These are phyloP conservation scores for Adiantum capillusveneris DNA, from an alignment of 75 land plant genomes.

Conservation along the genomic window DNA sequence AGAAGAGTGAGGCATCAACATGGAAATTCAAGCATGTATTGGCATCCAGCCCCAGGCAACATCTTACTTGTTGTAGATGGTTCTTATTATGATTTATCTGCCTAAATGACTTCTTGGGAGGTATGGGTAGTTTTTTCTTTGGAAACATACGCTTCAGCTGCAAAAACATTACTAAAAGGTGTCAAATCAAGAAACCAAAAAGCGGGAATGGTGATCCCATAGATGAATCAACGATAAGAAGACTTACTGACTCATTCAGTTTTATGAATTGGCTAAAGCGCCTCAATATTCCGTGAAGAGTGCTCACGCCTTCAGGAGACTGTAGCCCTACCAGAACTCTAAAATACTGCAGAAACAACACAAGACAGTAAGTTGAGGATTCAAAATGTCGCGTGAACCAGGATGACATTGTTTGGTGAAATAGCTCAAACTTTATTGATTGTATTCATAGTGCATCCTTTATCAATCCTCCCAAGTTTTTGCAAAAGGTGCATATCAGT, in stretches of 20 bases:
- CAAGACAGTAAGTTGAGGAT: background rate
- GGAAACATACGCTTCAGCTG: constrained; percentile 70
- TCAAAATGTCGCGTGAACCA: too few species aligned
- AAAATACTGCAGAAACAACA: constrained; percentile 59
- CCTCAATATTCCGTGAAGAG: constrained; percentile 49
- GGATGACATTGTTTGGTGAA: too few species aligned
- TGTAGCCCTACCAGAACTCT: constrained; percentile 90
- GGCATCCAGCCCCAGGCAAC: too few species aligned
- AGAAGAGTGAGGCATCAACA: too few species aligned
- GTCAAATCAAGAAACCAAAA: background rate
- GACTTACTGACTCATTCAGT: constrained; percentile 59
- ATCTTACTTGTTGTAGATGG: constrained; percentile 60
- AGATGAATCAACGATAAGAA: too few species aligned
- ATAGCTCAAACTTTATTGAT: too few species aligned
- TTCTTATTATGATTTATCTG: constrained; percentile 51
- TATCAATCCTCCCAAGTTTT: too few species aligned
- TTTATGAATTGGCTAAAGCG: constrained; percentile 89
- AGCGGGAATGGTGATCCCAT: too few species aligned
- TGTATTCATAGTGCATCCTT: too few species aligned
- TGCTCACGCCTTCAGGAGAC: constrained; percentile 80
- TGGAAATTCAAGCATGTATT: too few species aligned
- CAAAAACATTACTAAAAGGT: constrained; percentile 8
- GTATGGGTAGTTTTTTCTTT: constrained; percentile 67
- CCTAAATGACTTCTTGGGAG: constrained; percentile 64
- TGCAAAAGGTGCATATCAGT: too few species aligned